A percentile compares a stretch with the other conserved stretches of the same genome.
phyloP scores from a whole-genome alignment of 2,329 filamentous ascomycete genomes.

The Fusarium tjaetaba region DNA sequence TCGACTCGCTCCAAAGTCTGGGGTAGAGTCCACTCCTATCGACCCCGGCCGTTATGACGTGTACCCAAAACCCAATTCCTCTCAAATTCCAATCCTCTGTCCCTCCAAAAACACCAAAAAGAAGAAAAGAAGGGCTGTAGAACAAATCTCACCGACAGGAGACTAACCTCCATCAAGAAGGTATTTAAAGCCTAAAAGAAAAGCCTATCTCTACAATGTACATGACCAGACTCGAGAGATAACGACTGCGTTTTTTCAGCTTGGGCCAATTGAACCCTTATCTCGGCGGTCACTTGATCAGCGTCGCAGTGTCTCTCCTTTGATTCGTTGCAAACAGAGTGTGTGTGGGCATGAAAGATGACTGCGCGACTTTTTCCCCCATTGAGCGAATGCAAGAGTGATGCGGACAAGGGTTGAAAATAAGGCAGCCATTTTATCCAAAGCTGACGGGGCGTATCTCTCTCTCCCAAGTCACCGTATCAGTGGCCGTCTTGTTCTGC shows the following conservation, averaged over 20 bases:
- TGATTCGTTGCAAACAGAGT: background rate
- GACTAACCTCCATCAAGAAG: background rate
- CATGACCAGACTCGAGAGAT: background rate
- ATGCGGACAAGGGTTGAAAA: background rate
- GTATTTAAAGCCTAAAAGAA: background rate
- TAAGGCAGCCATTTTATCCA: background rate
- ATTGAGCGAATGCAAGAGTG: background rate
- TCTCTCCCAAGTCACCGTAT: background rate
- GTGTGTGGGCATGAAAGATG: background rate
- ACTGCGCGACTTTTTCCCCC: slow-evolving; percentile 10
- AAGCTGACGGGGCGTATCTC: background rate
- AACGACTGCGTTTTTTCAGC: background rate
- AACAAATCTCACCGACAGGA: background rate
- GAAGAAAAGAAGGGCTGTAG: background rate
- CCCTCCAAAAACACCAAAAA: too few species aligned
- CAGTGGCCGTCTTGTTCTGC: background rate
- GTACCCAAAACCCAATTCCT: background rate
- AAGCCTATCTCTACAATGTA: background rate
- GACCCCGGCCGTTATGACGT: background rate
- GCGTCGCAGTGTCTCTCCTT: background rate
- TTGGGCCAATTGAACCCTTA: background rate
- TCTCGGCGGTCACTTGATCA: background rate
- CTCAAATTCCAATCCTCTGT: background rate
- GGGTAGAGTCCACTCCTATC: background rate
- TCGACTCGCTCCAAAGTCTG: background rate